phyloP scores from a whole-genome alignment of 2,329 filamentous ascomycete species.

The Nemania abortiva region DNA sequence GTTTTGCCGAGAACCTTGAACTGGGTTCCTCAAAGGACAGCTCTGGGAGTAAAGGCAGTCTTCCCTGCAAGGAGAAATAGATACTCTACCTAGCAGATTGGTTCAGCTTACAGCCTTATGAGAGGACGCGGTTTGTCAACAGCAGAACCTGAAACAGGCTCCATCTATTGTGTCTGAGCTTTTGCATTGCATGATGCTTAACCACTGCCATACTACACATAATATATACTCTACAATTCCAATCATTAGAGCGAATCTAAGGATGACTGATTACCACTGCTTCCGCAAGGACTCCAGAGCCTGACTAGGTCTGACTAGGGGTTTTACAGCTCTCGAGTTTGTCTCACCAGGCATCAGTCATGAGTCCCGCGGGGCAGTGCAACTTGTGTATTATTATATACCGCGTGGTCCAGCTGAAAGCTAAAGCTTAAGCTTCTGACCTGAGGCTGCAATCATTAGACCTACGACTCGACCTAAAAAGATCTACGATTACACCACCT shows the following conservation, averaged over 20 bases:
- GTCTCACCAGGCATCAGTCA: not conserved
- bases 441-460: not conserved
- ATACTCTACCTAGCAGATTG: not conserved
- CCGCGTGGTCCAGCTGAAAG: too few species aligned
- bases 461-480: not conserved
- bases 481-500: not conserved
- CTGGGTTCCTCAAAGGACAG: not conserved
- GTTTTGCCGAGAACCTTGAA: not conserved
- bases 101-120: not conserved
- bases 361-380: not conserved
- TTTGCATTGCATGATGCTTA: not conserved
- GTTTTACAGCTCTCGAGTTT: not conserved
- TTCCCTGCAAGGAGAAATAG: not conserved
- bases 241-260: not conserved
- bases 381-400: not conserved
- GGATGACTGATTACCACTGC: not conserved
- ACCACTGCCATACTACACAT: not conserved
- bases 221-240: not conserved
- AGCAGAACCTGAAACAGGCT: not conserved
- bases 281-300: not conserved
- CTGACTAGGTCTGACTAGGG: too few species aligned
- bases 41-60: not conserved
- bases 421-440: not conserved
- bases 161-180: not conserved
- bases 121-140: not conserved